Conservation (phyloP, 208 protist species). For the Trichomonas gallinae region DNA sequence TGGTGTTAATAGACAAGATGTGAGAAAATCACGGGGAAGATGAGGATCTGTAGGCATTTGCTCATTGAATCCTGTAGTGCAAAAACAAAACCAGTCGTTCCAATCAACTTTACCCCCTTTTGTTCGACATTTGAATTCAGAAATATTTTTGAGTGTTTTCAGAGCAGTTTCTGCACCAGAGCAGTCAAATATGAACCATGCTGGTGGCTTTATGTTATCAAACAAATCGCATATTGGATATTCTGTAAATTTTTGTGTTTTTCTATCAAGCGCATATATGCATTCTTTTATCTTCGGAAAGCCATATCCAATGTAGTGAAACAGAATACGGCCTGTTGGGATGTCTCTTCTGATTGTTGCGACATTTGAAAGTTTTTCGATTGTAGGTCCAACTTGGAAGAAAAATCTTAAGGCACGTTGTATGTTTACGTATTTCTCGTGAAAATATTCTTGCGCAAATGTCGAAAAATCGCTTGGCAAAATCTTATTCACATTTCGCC, state of each 20-base stretch:
- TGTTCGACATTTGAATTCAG: neutral
- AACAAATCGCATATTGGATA: neutral
- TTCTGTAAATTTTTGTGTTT: neutral
- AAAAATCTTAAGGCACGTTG: neutral
- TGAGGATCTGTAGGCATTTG: neutral
- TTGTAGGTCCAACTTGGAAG: neutral
- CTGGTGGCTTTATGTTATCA: neutral
- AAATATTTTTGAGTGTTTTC: neutral
- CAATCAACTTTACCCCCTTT: neutral
- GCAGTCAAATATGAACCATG: conserved; percentile 1
- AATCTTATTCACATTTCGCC: neutral
- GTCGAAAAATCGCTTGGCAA: neutral
- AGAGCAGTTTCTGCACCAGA: neutral
- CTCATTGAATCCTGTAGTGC: neutral
- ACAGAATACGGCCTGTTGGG: neutral
- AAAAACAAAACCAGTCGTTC: neutral
- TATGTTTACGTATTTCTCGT: neutral
- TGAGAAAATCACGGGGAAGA: neutral
- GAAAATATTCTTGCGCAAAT: neutral
- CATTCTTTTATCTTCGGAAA: neutral
- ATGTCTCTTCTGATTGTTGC: neutral
- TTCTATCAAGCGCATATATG: neutral
- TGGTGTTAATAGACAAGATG: neutral
- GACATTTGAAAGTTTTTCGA: neutral
- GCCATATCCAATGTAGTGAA: conserved; percentile 11